Evolutionary conservation across 1,284 basidiomycete species (phyloP).

Genomic region (Mycosarcoma maydis): DNA sequence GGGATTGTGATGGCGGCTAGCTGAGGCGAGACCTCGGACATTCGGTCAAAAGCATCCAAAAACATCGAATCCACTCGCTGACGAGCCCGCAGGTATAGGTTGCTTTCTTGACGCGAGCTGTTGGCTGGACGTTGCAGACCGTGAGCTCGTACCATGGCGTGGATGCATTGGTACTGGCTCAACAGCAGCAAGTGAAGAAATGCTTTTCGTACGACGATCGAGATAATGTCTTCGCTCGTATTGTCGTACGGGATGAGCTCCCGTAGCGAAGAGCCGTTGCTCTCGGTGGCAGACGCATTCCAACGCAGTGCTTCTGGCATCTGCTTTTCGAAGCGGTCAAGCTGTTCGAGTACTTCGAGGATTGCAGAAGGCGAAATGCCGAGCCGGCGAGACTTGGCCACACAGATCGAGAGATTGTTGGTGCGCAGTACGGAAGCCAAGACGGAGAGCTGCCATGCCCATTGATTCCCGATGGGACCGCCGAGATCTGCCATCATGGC

Average conservation of each 20-base stretch:
- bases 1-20: slow-evolving; percentile 30
- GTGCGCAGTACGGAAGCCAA: slow-evolving; percentile 34
- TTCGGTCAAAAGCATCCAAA: slow-evolving; percentile 25
- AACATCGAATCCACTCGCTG: slow-evolving; percentile 31
- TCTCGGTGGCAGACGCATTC: slow-evolving; percentile 4
- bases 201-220: slow-evolving; percentile 35
- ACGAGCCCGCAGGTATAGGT: slow-evolving; percentile 24
- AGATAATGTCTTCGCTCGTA: slow-evolving; percentile 29
- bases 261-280: not conserved
- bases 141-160: slow-evolving; percentile 24
- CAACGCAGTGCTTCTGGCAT: slow-evolving; percentile 34
- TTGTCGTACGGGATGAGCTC: slow-evolving; percentile 31
- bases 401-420: slow-evolving; percentile 31
- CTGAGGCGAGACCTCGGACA: slow-evolving; percentile 30
- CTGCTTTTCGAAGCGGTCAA: slow-evolving; percentile 34
- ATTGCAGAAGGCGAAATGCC: slow-evolving; percentile 34
- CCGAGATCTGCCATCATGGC: slow-evolving; percentile 25
- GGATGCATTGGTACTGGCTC: slow-evolving; percentile 37
- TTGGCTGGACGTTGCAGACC: slow-evolving; percentile 28
- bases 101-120: slow-evolving; percentile 15
- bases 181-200: slow-evolving; percentile 28
- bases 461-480: slow-evolving; percentile 23
- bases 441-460: slow-evolving; percentile 35
- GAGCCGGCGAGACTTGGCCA: slow-evolving; percentile 27
- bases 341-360: slow-evolving; percentile 30